phyloP scores from a whole-genome alignment of 495 filamentous ascomycete genomes.

The Neurospora tetraspora region DNA sequence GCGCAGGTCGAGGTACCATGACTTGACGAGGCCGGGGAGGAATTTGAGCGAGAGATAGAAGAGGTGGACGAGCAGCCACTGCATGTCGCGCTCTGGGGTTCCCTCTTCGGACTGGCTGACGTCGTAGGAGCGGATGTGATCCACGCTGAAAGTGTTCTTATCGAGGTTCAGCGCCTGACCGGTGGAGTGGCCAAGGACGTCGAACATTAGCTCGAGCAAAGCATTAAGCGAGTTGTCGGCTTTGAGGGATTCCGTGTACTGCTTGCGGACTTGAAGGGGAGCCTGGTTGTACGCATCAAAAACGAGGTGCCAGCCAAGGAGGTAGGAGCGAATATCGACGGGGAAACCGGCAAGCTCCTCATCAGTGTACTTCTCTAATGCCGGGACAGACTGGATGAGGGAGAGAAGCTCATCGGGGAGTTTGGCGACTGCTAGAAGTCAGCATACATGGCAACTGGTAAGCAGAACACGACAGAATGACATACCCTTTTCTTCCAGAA shows the following conservation, averaged over 20 bases:
- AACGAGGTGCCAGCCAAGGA: constrained; percentile 85
- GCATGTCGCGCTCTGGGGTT: constrained; percentile 52
- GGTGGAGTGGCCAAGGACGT: constrained; percentile 65
- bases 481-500: constrained; percentile 57
- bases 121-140: constrained; percentile 61
- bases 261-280: constrained; percentile 66
- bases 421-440: constrained; percentile 33
- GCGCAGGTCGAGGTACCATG: constrained; percentile 74
- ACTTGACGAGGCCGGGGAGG: constrained; percentile 65
- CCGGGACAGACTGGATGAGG: constrained; percentile 46
- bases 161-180: constrained; percentile 53
- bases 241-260: constrained; percentile 69
- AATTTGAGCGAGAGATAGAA: constrained; percentile 73
- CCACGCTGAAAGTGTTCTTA: constrained; percentile 33
- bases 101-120: constrained; percentile 44
- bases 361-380: constrained; percentile 32
- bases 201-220: constrained; percentile 68
- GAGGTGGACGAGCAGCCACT: constrained; percentile 77
- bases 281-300: constrained; percentile 79
- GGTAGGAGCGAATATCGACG: constrained; percentile 54
- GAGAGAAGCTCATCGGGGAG: constrained; percentile 64
- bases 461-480: not conserved
- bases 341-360: constrained; percentile 43
- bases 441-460: not conserved
- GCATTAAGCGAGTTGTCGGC: constrained; percentile 57